Percentiles rank a stretch among this genome's conserved stretches.
These are phyloP conservation scores for Phytophthora boehmeriae DNA, from an alignment of 352 stramenopile genomes.

Conservation along the genomic window DNA sequence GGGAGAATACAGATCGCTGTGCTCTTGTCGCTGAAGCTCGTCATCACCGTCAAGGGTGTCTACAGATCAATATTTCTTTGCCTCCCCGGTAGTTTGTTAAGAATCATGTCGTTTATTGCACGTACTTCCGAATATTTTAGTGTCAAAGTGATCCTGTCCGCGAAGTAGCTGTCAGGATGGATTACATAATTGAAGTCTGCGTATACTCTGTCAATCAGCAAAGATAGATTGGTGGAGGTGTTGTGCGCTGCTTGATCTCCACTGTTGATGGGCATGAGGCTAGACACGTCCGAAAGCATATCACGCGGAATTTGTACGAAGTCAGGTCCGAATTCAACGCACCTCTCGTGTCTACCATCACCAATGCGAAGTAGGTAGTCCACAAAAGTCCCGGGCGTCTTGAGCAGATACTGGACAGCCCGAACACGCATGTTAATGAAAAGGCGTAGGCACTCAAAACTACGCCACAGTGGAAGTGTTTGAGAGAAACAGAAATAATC, in stretches of 20 bases:
- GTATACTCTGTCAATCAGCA: too few species aligned
- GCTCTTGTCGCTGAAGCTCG: not conserved
- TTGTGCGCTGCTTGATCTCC: too few species aligned
- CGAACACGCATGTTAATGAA: not conserved
- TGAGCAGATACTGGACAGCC: not conserved
- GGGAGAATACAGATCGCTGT: not conserved
- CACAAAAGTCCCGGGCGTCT: not conserved
- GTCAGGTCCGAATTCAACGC: not conserved
- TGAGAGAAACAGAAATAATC: constrained; percentile 3
- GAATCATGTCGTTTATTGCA: too few species aligned
- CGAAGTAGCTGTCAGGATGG: too few species aligned
- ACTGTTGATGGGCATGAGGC: too few species aligned
- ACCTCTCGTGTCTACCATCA: not conserved
- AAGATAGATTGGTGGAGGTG: too few species aligned
- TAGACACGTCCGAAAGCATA: constrained; percentile 1
- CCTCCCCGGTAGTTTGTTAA: not conserved
- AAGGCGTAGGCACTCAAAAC: constrained; percentile 2
- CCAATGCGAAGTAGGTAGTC: not conserved
- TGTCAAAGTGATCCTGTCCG: too few species aligned
- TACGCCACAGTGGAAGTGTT: not conserved
- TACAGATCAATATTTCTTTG: not conserved
- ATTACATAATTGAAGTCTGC: too few species aligned
- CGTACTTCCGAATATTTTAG: too few species aligned
- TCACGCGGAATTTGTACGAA: constrained; percentile 3
- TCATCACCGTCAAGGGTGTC: not conserved